Evolutionary conservation across 2,329 filamentous ascomycete genomes (phyloP), one percentile per base, ranked within the genome.

Genomic region (Hypoxylon sp.): DNA sequence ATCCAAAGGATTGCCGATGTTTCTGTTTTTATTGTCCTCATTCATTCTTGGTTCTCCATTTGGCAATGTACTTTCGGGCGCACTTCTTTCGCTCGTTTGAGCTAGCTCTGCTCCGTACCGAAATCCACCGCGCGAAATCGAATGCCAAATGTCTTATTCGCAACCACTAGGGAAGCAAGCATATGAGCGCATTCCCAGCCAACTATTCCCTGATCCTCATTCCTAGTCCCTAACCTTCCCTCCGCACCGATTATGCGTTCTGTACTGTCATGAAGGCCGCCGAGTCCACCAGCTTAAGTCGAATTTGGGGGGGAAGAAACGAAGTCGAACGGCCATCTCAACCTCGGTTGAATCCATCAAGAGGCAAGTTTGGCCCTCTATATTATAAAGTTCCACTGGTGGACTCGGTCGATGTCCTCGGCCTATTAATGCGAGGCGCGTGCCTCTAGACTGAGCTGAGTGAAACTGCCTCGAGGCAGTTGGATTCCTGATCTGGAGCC

Each of bases 271-370:
- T 69, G 2, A 72, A 70, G 71, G 68, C 61, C 56, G 53, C 62
- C 69, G 50, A 73, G 66, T 70, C 71, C 44, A 68, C 71, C 71
- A 73, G 72, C 70, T 66, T 73, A 73, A 68, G 61, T 68, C 54
- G 66, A 68, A 67, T 53, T 51, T 51, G 30, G 40, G n/a, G 60
- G 63, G 35, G 68, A 68, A 69, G 70, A 66, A 31, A 4, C 60
- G 65, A 72, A 51, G 58, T 17, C 48, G 44, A 66, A 63, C 44
- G 31, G 48, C 65, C 66, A 55, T 35, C 50, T 35, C 13, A 49
- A 53, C 61, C 65, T 61, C 66, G 57, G 33, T 61, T 71, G 61
- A 68, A 60, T 68, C 69, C 37, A 63, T 65, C 70, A 64, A 69
- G 57, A 60, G 57, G 42, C n/a, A 22, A 53, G n/a, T 42, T 11